Base-by-base conservation (phyloP, 164 flowering plant genomes). In the Santalum album region DNA sequence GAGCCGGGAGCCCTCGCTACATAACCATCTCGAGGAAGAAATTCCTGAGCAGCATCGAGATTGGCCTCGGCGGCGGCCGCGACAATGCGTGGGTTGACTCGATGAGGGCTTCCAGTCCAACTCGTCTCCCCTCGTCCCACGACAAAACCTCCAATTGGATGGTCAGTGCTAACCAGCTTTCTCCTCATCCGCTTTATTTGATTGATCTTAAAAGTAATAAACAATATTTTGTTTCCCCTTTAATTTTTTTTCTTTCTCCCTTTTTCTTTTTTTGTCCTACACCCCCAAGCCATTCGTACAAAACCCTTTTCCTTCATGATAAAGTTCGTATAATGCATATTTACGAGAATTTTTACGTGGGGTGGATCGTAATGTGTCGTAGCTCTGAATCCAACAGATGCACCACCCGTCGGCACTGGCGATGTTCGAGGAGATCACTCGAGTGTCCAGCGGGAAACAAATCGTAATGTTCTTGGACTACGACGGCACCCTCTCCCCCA, bases 401-500 rank as follows among this genome's bases (percentile, higher is more conserved):
- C 58, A 36, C 18, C 60, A 65, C 25, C 73, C 73, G 22, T 65
- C 73, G 5, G 73, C 73, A 3, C 56, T 69, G n/a, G 29, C n/a
- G 10, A 55, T 50, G 17, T 69, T 69, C n/a, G 52, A 58, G 39
- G 12, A 55, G 35, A 60, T 69, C 7, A 55, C 54, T 23, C 21
- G 38, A 7, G 49, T 7, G 36, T 61, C 69, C 16, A 62, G 40
- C 47, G 44, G 57, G 17, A 62, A 56, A 20, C 45, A 66, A 60
- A 57, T 66, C 22, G 74, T 59, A 9, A 39, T 70, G 26, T 70
- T 66, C 36, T 53, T 70, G 44, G 70, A 70, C 56, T 70, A 70
- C 40, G 74, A 70, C 45, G 74, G 74, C 7, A 70, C 74, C 0
- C 70, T 70, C 14, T 62, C 70, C 5, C 70, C 74, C 0, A 70